phyloP scores from a whole-genome alignment of 805 yeast genomes.

The Candida schatavii region DNA sequence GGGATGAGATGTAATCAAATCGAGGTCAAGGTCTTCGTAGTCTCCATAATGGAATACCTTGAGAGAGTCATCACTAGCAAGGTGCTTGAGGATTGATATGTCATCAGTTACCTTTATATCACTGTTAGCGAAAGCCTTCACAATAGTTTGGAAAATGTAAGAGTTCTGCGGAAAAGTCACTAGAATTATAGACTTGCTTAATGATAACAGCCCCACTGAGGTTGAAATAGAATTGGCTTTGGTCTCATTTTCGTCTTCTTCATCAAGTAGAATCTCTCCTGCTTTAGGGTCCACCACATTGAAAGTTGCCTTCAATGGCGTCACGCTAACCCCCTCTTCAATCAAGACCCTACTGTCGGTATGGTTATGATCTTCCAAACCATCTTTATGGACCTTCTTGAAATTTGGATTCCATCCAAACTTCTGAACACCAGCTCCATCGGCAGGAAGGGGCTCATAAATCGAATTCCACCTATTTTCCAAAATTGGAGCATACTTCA shows the following conservation, averaged over 20 bases:
- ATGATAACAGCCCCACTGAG: background rate
- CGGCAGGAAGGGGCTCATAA: conserved; percentile 30
- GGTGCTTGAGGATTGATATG: conserved; percentile 13
- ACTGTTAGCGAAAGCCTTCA: conserved; percentile 30
- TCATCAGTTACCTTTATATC: conserved; percentile 27
- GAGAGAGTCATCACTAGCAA: conserved; percentile 11
- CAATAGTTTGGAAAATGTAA: conserved; percentile 44
- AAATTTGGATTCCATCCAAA: conserved; percentile 88
- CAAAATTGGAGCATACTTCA: conserved; percentile 73
- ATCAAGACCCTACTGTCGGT: conserved; percentile 72
- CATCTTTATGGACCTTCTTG: conserved; percentile 56
- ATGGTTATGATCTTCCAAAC: conserved; percentile 37
- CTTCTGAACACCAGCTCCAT: conserved; percentile 29
- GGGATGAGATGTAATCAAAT: conserved; percentile 45
- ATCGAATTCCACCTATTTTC: conserved; percentile 78
- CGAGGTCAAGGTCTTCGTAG: conserved; percentile 84
- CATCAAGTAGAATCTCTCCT: conserved; percentile 56
- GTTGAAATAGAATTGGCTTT: background rate
- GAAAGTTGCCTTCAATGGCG: conserved; percentile 66
- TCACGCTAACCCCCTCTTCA: conserved; percentile 56
- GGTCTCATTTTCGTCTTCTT: conserved; percentile 6
- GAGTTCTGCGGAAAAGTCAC: conserved; percentile 35
- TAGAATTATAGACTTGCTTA: conserved; percentile 18
- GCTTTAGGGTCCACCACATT: conserved; percentile 46
- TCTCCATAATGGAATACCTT: conserved; percentile 79